Evolutionary conservation across 345 rosid species (phyloP), one percentile per base, ranked within the genome.

Genomic region (Murraya koenigii): DNA sequence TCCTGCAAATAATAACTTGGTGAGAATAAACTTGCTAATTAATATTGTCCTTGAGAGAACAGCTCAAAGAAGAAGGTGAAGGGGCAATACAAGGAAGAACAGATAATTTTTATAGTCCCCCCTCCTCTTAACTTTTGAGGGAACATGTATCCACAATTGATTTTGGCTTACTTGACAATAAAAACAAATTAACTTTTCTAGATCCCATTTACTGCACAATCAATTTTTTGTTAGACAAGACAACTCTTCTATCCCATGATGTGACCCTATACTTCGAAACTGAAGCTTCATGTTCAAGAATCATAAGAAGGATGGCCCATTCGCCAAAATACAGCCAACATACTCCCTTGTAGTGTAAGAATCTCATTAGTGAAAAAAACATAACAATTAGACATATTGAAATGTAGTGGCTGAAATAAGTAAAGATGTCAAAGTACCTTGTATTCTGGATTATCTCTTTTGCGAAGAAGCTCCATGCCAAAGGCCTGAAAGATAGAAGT

Each of bases 401-500:
- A 63, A 22, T 55, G 60, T 6, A 2, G 54, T 62, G 47, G 49
- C 55, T 20, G 30, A 64, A 22, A 61, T 44, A 35, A 56, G 17
- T 11, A 70, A 23, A 33, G 74, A 41, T 32, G 66, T 52, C 66
- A 76, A 62, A 52, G 77, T 84, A 93, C 99, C 98, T 94, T 94
- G 89, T 96, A 89, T 69, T 94, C 93, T 56, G 99, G 97, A 82
- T 90, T 91, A 86, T 96, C 99, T 82, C 91, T 83, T 79, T 81
- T 92, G 39, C 94, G 93, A 58, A 96, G 93, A 85, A 96, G 99
- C 82, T 92, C 95, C 99, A 96, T 96, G 76, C 98, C 99, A 84
- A 90, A 94, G 77, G 98, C 98, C 99, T 96, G 72, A 49, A 75
- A 68, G 52, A 69, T 33, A 84, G 73, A 63, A 68, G 67, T 75